Evolutionary conservation across 495 filamentous ascomycete genomes (phyloP).

Genomic region (Parathielavia hyrcaniae): DNA sequence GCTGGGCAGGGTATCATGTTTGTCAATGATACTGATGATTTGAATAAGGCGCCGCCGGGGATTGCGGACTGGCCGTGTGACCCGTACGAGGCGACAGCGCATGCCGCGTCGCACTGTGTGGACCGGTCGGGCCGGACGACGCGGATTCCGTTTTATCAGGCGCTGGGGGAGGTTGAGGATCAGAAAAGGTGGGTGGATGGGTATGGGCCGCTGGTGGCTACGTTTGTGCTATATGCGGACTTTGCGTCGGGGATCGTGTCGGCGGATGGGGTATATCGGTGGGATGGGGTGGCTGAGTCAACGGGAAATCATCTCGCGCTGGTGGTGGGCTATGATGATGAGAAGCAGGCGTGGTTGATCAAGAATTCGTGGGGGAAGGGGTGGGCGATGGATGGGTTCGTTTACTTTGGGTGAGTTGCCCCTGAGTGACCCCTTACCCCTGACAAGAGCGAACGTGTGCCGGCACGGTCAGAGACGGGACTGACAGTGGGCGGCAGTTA

Average conservation of each 20-base stretch:
- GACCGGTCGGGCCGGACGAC: conserved; percentile 21
- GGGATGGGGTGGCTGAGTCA: conserved; percentile 5
- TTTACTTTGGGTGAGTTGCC: conserved; percentile 22
- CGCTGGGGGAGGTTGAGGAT: conserved; percentile 19
- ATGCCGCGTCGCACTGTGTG: conserved; percentile 9
- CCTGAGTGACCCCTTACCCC: background rate
- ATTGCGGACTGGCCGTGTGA: conserved; percentile 23
- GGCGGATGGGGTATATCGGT: conserved; percentile 6
- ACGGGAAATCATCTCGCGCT: conserved; percentile 22
- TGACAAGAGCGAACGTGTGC: no score
- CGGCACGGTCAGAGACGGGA: no score
- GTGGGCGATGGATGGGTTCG: conserved; percentile 20
- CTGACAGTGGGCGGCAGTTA: conserved; percentile 10
- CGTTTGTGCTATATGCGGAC: conserved; percentile 19
- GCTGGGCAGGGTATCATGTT: conserved; percentile 10
- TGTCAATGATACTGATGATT: background rate
- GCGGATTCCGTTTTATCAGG: conserved; percentile 8
- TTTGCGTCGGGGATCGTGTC: conserved; percentile 16
- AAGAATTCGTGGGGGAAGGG: conserved; percentile 25
- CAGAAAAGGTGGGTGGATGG: conserved; percentile 24
- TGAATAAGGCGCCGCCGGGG: background rate
- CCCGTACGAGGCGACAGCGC: conserved; percentile 17
- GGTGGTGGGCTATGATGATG: conserved; percentile 22
- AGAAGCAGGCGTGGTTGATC: conserved; percentile 21
- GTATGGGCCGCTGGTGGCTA: conserved; percentile 22